A percentile compares a stretch with the other conserved stretches of the same genome.
Conservation (phyloP, 805 yeast species). For the Candida lessepsii region DNA sequence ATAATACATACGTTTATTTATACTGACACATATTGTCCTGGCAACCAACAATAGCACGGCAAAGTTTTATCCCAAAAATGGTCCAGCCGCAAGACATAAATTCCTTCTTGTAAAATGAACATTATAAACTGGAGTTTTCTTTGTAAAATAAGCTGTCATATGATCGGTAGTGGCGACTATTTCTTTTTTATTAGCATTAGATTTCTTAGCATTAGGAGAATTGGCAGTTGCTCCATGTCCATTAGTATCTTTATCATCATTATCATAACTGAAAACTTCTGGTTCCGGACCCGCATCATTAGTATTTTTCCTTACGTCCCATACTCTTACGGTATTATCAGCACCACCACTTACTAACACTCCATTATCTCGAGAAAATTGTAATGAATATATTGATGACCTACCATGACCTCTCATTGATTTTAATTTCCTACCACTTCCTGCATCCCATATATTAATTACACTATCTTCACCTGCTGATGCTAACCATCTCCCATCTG, state of each 20-base stretch:
- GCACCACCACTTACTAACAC: constrained; percentile 90
- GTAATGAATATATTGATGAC: constrained; percentile 77
- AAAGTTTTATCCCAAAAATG: constrained; percentile 43
- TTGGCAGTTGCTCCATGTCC: constrained; percentile 3
- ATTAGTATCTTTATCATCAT: constrained; percentile 11
- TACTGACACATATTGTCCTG: no score
- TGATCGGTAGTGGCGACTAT: constrained; percentile 85
- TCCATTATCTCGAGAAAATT: constrained; percentile 84
- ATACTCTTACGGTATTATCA: constrained; percentile 87
- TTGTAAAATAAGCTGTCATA: constrained; percentile 90
- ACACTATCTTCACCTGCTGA: constrained; percentile 91
- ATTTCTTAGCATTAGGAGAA: constrained; percentile 29
- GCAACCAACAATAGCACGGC: neutral
- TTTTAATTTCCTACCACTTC: constrained; percentile 84
- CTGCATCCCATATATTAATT: constrained; percentile 90
- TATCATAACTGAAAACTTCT: constrained; percentile 50
- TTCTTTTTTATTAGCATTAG: constrained; percentile 59
- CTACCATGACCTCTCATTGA: constrained; percentile 95
- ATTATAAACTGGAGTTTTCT: constrained; percentile 89
- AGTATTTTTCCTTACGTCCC: constrained; percentile 92
- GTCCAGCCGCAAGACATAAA: constrained; percentile 90
- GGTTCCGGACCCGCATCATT: constrained; percentile 76
- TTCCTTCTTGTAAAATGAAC: constrained; percentile 91
- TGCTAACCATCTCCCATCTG: constrained; percentile 96
- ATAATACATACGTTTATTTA: no score